A percentile compares a stretch with the other conserved stretches of the same genome.
phyloP scores from a whole-genome alignment of 2,329 filamentous ascomycete genomes.

The Penicillium sp. region DNA sequence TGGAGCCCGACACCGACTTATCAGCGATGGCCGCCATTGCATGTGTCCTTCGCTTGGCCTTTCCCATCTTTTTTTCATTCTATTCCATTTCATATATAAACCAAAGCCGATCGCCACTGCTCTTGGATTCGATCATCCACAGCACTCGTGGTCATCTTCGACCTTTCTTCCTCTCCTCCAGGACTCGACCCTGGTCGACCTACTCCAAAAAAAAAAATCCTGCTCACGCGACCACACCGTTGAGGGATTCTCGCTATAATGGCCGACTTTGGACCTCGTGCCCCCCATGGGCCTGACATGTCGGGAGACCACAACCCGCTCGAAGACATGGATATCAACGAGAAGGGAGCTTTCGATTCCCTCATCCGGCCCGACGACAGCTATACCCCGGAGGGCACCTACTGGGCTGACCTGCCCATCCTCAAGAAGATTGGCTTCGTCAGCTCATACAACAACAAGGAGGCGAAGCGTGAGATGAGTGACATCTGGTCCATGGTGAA shows the following conservation, averaged over 20 bases:
- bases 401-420: slow-evolving; percentile 88
- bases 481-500: slow-evolving; percentile 79
- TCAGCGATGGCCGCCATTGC: slow-evolving; percentile 11
- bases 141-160: slow-evolving; percentile 2
- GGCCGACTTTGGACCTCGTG: slow-evolving; percentile 42
- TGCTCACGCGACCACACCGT: slow-evolving; percentile 11
- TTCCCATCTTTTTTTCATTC: not conserved
- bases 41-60: slow-evolving; percentile 1
- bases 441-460: slow-evolving; percentile 68
- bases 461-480: slow-evolving; percentile 67
- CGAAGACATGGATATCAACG: slow-evolving; percentile 57
- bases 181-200: slow-evolving; percentile 5
- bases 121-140: not conserved
- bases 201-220: not conserved
- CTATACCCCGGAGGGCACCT: slow-evolving; percentile 77
- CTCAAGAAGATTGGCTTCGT: slow-evolving; percentile 74
- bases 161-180: not conserved
- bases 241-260: slow-evolving; percentile 23
- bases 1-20: slow-evolving; percentile 18
- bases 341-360: slow-evolving; percentile 69
- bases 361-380: slow-evolving; percentile 86
- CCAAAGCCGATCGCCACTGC: not conserved
- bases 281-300: slow-evolving; percentile 52
- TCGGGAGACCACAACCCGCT: slow-evolving; percentile 45
- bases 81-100: not conserved